Conservation (phyloP, 192 early-diverging fungal genomes). For the Backusella mclennaniae region DNA sequence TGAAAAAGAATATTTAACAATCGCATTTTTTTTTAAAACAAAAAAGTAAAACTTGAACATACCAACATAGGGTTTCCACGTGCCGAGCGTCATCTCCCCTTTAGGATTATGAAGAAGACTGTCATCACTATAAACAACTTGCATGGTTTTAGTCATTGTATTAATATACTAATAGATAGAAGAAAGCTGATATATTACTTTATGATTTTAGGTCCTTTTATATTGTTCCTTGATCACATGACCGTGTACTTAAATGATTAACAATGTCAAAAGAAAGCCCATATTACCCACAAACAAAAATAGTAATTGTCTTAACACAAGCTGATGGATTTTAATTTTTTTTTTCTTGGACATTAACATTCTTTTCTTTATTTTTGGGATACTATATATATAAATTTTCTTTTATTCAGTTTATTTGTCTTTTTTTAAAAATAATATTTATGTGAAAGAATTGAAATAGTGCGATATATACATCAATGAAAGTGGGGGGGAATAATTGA, state of each 20-base stretch:
- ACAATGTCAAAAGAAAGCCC: neutral
- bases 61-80: neutral
- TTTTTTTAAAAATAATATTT: neutral
- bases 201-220: neutral
- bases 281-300: neutral
- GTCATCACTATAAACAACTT: slow-evolving; percentile 16
- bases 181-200: neutral
- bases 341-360: neutral
- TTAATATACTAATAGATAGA: neutral
- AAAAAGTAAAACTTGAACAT: neutral
- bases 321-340: neutral
- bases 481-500: neutral
- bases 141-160: neutral
- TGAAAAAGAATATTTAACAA: neutral
- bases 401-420: neutral
- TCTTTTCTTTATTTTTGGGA: neutral
- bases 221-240: neutral
- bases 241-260: neutral
- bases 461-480: neutral
- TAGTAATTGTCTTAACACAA: neutral
- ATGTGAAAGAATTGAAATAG: neutral
- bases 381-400: neutral
- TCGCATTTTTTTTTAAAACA: neutral
- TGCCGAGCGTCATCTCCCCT: neutral
- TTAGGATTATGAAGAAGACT: slow-evolving; percentile 7